phyloP scores from a whole-genome alignment of 2,329 filamentous ascomycete genomes.

The Scedosporium dehoogii region DNA sequence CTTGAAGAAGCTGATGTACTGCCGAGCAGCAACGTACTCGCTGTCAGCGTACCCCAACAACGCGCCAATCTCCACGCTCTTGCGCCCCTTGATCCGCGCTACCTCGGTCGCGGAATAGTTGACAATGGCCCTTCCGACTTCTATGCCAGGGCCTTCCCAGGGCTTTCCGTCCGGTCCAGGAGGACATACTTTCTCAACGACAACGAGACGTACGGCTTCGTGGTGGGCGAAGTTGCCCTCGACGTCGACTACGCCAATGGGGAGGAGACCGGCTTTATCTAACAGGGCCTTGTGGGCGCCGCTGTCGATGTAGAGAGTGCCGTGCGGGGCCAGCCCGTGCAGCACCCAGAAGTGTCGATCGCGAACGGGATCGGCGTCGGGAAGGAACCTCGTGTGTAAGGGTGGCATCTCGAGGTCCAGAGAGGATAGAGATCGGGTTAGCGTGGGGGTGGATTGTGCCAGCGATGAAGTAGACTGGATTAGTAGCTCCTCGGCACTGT shows the following conservation, averaged over 20 bases:
- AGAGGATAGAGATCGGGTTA: constrained; percentile 30
- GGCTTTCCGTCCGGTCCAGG: constrained; percentile 32
- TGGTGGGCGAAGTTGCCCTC: constrained; percentile 84
- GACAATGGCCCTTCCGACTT: constrained; percentile 81
- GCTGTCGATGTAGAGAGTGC: constrained; percentile 85
- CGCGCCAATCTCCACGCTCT: constrained; percentile 70
- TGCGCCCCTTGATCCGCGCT: constrained; percentile 68
- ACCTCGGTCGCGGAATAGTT: constrained; percentile 91
- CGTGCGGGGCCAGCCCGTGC: constrained; percentile 82
- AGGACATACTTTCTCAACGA: constrained; percentile 52
- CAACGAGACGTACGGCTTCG: constrained; percentile 79
- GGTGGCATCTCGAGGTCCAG: constrained; percentile 38
- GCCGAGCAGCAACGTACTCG: constrained; percentile 82
- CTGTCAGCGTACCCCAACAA: constrained; percentile 87
- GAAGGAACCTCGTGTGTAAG: constrained; percentile 87
- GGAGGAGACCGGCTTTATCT: constrained; percentile 78
- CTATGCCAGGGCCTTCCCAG: constrained; percentile 44
- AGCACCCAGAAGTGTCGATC: constrained; percentile 97
- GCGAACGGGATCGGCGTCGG: constrained; percentile 72
- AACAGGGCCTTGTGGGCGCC: constrained; percentile 74
- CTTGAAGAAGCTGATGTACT: constrained; percentile 72
- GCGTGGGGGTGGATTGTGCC: background rate
- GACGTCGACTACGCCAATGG: constrained; percentile 83
- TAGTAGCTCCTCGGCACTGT: constrained; percentile 11
- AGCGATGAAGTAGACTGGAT: constrained; percentile 23